Base-by-base conservation (phyloP, 2,329 filamentous ascomycete genomes). In the Beauveria sp. region DNA sequence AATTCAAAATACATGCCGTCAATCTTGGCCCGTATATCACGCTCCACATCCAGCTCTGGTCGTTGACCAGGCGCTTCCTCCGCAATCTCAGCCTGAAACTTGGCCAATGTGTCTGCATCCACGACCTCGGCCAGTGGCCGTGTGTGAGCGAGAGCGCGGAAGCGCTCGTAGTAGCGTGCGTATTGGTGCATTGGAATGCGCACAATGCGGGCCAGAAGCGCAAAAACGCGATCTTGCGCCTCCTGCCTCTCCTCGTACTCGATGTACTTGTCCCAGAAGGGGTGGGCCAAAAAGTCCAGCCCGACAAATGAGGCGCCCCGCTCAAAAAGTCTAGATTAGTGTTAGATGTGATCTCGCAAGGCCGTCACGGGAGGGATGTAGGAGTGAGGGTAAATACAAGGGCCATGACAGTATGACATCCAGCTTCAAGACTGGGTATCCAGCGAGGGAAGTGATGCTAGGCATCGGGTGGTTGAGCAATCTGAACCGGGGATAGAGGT, bases 251-350 rank as follows among this genome's bases (percentile, higher is more conserved):
- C 93, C 73, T 98, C 95, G 70, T 96, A 98, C 72, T 98, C 95
- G 65, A 99, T 86, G 71, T 96, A 99, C 76, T 96, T 98, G 75
- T 99, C 95, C 95, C 95, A 99, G 77, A 99, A 97, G 1, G 92
- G 92, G 72, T 97, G 92, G 2, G 93, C 89, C 34, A 96, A 81
- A 71, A 96, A 99, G 75, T 99, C 95, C 20, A 98, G 82, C 18
- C 95, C 95, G 46, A 96, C 92, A 68, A 85, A 88, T 34, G 83
- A 83, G 30, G 91, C 90, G 65, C 89, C 95, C 66, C 95, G 90
- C 73, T 99, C 93, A 71, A 98, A 98, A 9, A 98, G 83, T 67
- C 95, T 99, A 46, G 18, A n/a, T 24, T 55, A 5, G n/a, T 51
- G 69, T 75, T 66, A 75, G 73, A 63, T 60, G 52, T 30, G 57